These are phyloP conservation scores for Plasmodium knowlesi DNA, from an alignment of 169 alveolate genomes.

Conservation along the genomic window DNA sequence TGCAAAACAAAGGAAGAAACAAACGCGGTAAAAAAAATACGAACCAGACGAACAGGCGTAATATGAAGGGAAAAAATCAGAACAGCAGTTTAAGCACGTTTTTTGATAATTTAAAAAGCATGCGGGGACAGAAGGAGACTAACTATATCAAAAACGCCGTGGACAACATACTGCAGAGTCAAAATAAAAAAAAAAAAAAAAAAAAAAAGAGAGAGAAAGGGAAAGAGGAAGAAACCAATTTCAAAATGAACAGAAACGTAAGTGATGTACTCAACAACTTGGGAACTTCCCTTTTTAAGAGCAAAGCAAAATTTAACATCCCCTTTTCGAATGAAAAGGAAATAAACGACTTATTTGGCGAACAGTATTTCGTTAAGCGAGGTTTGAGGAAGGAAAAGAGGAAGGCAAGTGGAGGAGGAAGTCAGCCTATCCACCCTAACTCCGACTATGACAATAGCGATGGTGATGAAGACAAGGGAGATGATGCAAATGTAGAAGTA, in stretches of 20 bases:
- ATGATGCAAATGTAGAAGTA: slow-evolving; percentile 32
- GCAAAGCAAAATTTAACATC: slow-evolving; percentile 4
- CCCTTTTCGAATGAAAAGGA: slow-evolving; percentile 39
- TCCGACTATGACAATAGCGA: background rate
- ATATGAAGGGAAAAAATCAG: slow-evolving; percentile 13
- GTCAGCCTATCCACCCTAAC: background rate
- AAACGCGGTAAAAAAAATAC: background rate
- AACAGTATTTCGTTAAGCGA: slow-evolving; percentile 35
- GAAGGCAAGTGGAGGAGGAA: slow-evolving; percentile 11
- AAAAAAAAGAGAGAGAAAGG: background rate
- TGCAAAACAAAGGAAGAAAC: background rate
- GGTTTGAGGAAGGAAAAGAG: slow-evolving; percentile 25
- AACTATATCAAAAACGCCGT: slow-evolving; percentile 2
- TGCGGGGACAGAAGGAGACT: slow-evolving; percentile 28
- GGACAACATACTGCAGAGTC: slow-evolving; percentile 3
- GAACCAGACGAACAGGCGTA: background rate
- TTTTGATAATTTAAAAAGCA: slow-evolving; percentile 29
- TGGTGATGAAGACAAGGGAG: background rate
- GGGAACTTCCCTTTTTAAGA: slow-evolving; percentile 7
- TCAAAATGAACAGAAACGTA: background rate
- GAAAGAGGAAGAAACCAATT: background rate
- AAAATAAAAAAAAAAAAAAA: background rate
- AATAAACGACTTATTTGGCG: slow-evolving; percentile 56
- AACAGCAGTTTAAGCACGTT: background rate
- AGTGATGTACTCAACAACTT: slow-evolving; percentile 23